Base-by-base conservation (phyloP, 192 early-diverging fungal genomes). In the Glomus cerebriforme region DNA sequence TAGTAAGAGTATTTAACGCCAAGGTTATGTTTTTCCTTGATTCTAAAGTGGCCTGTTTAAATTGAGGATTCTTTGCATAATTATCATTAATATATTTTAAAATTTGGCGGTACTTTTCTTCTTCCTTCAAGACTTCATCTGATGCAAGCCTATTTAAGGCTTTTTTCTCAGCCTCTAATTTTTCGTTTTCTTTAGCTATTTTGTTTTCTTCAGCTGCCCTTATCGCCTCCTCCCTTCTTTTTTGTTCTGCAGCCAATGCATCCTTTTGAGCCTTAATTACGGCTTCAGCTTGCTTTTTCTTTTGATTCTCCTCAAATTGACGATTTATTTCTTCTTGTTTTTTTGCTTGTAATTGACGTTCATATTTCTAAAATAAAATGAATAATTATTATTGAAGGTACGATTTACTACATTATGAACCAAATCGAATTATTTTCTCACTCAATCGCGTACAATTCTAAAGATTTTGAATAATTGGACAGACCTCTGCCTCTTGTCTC, bases 1-100 rank as follows among this genome's bases (percentile, higher is more conserved):
- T 71, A 12, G 69, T 71, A 27, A 71, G 43, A 19, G 34, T 47
- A 29, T 71, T 71, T 43, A 71, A 71, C 12, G 12, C 27, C 26
- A 47, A 10, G 17, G 24, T 71, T 24, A 71, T 49, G 3, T 4
- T 49, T 47, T 49, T 71, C 39, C 69, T 71, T 3, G 26, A 7
- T 32, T 47, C 39, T 13, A 8, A 47, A 7, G 69, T 27, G 7
- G 10, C 12, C 4, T 22, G n/a, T 31, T 47, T 71, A 17, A 71
- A 3, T 17, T 71, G 32, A 32, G 66, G 1, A 37, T 71, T 49
- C 13, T 71, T 71, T 19, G 69, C 39, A 29, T 49, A 17, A 27
- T 71, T 43, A 49, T 43, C 43, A 17, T 71, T 43, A 47, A 71
- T 71, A n/a, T 2, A 3, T 31, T 43, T 71, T 22, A 47, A 10